These are phyloP conservation scores for Nicotiana undulata DNA, from an alignment of 257 asterid genomes.

Conservation along the genomic window DNA sequence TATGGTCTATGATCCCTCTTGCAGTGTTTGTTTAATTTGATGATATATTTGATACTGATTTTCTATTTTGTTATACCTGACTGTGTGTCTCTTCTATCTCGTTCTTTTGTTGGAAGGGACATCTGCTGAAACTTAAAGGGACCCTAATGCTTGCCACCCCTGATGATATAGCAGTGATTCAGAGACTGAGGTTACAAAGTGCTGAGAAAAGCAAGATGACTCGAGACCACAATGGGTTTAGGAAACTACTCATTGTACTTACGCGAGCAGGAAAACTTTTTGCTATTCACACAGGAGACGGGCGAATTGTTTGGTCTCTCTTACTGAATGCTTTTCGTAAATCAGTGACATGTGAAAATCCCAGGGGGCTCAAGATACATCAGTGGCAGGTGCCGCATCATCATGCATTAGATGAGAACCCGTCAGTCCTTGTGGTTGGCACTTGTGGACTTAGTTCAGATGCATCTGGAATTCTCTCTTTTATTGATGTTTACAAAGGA, in stretches of 20 bases:
- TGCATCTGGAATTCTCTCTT: conserved; percentile 69
- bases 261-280: conserved; percentile 78
- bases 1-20: not conserved
- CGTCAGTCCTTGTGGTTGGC: conserved; percentile 87
- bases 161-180: conserved; percentile 85
- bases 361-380: conserved; percentile 57
- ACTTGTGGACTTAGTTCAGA: conserved; percentile 62
- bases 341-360: conserved; percentile 60
- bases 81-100: not conserved
- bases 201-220: conserved; percentile 92
- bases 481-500: conserved; percentile 83
- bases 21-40: not conserved
- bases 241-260: conserved; percentile 77
- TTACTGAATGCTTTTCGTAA: conserved; percentile 36
- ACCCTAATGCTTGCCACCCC: conserved; percentile 90
- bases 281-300: conserved; percentile 92
- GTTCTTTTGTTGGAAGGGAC: conserved; percentile 50
- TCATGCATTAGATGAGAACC: conserved; percentile 90
- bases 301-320: conserved; percentile 67
- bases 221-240: conserved; percentile 77
- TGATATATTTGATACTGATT: not conserved
- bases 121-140: conserved; percentile 85
- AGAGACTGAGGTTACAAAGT: conserved; percentile 68
- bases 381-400: conserved; percentile 99
- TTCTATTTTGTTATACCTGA: not conserved